Base-by-base conservation (phyloP, 2,329 filamentous ascomycete species). In the Diaporthe australafricana region DNA sequence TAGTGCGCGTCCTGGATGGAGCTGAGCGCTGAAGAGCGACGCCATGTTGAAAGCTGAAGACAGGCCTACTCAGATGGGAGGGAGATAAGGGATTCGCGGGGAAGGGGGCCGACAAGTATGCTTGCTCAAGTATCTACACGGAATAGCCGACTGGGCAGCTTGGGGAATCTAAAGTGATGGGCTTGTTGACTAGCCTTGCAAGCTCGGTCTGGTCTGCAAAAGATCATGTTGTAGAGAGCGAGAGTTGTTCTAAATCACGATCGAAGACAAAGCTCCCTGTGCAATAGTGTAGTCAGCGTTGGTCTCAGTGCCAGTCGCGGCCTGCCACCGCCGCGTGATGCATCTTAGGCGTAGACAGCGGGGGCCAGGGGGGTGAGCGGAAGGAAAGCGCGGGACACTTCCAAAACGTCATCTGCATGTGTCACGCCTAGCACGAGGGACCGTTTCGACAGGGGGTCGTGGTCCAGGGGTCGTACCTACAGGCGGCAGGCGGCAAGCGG, bases 1-100 rank as follows among this genome's bases (percentile, higher is more conserved):
- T 74, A 93, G 82, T 27, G 88, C 90, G 77, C 89, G 87, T 38
- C 91, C 90, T 22, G 92, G 92, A 79, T 90, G 85, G 42, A 94
- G 89, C 79, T 92, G 89, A 70, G 90, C 90, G 40, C 83, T 84
- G 77, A 89, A 88, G 62, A 88, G 82, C 55, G 87, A 84, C 85
- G 70, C 63, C 66, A 71, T 70, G 8, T 35, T 70, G 40, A 42
- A 22, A 17, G 35, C 35, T 17, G 35, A 48, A n/a, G 50, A 7
- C 22, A 45, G 12, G 57, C 42, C 32, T 47, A 35, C n/a, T 16
- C 35, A 20, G n/a, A 7, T 8, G 52, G 30, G 27, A 40, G 52
- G 22, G n/a, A 40, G n/a, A 53, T 52, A 56, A 66, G 48, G 38
- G 40, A 52, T n/a, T 22, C 30, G 50, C 27, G 17, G 17, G 38